Evolutionary conservation across 768 basidiomycete genomes (phyloP).

Genomic region (Amanita exitialis): DNA sequence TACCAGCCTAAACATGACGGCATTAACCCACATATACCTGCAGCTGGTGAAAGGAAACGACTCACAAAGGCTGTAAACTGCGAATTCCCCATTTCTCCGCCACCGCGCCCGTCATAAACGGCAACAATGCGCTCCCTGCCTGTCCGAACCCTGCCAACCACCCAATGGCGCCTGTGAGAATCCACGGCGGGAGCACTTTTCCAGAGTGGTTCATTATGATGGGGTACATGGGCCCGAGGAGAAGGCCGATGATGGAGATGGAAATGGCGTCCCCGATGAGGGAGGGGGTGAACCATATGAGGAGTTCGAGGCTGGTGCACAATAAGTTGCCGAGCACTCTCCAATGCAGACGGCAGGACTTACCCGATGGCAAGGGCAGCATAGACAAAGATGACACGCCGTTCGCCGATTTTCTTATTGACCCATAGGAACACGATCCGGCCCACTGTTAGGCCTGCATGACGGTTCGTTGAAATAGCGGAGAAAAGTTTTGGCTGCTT

Average conservation of each 20-base stretch:
- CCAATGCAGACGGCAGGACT: conserved; percentile 6
- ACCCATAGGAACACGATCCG: conserved; percentile 46
- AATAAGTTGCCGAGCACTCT: neutral
- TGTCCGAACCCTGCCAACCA: conserved; percentile 65
- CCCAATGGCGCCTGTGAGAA: conserved; percentile 55
- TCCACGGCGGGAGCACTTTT: conserved; percentile 58
- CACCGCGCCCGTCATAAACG: conserved; percentile 65
- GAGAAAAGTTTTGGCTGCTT: no score
- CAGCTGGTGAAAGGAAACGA: conserved; percentile 1
- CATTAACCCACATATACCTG: neutral
- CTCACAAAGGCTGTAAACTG: conserved; percentile 55
- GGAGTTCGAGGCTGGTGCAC: conserved; percentile 41
- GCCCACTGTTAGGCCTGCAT: conserved; percentile 44
- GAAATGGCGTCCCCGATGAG: conserved; percentile 56
- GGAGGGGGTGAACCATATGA: conserved; percentile 63
- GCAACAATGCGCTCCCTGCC: conserved; percentile 61
- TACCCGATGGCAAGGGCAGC: conserved; percentile 39
- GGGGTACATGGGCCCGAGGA: conserved; percentile 73
- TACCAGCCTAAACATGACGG: conserved; percentile 30
- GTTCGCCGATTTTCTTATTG: conserved; percentile 48
- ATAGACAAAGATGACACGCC: conserved; percentile 42
- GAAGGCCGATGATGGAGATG: conserved; percentile 51
- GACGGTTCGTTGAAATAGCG: neutral
- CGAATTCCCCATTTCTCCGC: conserved; percentile 52
- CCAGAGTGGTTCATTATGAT: conserved; percentile 64